Evolutionary conservation across 1,139 yeast species (phyloP).

Genomic region (Petasospora fabianii): DNA sequence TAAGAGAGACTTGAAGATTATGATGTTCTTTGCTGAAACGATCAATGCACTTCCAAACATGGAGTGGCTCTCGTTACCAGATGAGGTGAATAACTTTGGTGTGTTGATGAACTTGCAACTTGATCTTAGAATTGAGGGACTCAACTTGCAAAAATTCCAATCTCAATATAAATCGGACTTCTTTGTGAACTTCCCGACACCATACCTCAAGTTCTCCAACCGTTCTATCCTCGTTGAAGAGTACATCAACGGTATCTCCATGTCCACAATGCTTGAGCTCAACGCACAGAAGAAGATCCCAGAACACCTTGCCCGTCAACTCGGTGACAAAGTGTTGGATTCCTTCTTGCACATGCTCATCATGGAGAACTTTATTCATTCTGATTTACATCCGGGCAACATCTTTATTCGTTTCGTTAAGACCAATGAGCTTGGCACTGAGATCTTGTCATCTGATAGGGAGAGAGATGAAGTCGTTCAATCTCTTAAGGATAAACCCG

Average conservation of each 20-base stretch:
- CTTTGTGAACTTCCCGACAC: conserved; percentile 79
- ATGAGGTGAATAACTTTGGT: conserved; percentile 86
- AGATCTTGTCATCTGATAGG: conserved; percentile 26
- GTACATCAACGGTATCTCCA: conserved; percentile 75
- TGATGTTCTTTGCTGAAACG: conserved; percentile 71
- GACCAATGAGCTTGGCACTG: conserved; percentile 34
- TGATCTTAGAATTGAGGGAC: conserved; percentile 85
- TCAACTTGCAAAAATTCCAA: conserved; percentile 66
- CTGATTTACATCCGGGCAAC: conserved; percentile 96
- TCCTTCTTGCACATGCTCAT: conserved; percentile 91
- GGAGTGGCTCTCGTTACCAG: conserved; percentile 97
- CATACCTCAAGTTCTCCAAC: conserved; percentile 63
- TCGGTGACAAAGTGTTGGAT: conserved; percentile 85
- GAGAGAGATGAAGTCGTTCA: conserved; percentile 49
- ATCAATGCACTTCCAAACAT: conserved; percentile 80
- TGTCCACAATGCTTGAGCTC: conserved; percentile 57
- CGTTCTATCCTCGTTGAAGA: conserved; percentile 83
- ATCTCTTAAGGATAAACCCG: conserved; percentile 39
- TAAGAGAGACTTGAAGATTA: conserved; percentile 76
- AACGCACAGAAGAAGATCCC: conserved; percentile 35
- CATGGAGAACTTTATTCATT: conserved; percentile 89
- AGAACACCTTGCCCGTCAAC: conserved; percentile 55
- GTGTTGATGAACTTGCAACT: conserved; percentile 83
- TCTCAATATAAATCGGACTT: conserved; percentile 40
- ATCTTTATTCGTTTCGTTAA: conserved; percentile 76